These are phyloP conservation scores for Staphylotrichum longicolle DNA, from an alignment of 495 filamentous ascomycete genomes.

Conservation along the genomic window DNA sequence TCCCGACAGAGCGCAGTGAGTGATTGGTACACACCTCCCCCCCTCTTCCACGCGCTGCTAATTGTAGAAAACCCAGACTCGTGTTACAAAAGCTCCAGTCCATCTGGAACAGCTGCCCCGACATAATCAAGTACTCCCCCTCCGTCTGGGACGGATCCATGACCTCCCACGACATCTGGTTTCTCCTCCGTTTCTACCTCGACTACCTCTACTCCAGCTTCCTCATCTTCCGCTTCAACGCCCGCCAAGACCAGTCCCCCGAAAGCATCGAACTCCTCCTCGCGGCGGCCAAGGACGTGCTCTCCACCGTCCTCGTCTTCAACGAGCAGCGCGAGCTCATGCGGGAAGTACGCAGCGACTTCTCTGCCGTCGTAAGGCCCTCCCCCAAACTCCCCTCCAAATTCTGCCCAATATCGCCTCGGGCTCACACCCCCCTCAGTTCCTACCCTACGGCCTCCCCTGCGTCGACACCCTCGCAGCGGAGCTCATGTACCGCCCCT, in stretches of 20 bases:
- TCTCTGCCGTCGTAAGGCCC: conserved; percentile 11
- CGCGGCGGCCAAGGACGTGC: conserved; percentile 13
- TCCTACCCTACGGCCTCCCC: conserved; percentile 19
- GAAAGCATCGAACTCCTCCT: conserved; percentile 7
- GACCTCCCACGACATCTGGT: conserved; percentile 18
- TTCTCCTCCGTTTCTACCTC: conserved; percentile 14
- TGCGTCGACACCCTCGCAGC: conserved; percentile 15
- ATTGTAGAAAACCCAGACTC: background rate
- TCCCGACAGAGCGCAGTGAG: conserved; percentile 9
- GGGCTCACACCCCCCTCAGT: background rate
- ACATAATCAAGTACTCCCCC: conserved; percentile 13
- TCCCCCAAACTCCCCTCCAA: background rate
- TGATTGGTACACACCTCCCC: background rate
- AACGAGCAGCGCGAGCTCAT: conserved; percentile 18
- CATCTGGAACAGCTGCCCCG: conserved; percentile 15
- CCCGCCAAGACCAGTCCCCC: conserved; percentile 14
- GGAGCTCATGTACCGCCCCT: conserved; percentile 16
- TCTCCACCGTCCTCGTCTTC: conserved; percentile 17
- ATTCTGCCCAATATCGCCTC: no score
- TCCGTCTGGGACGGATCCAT: conserved; percentile 4
- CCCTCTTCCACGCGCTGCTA: background rate
- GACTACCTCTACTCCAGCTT: conserved; percentile 20
- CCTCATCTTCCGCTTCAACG: conserved; percentile 14
- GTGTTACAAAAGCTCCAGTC: conserved; percentile 15
- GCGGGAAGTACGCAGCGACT: conserved; percentile 16